Percentiles rank a stretch among this genome's conserved stretches.
Evolutionary conservation across 768 basidiomycete species (phyloP).

Genomic region (Phallus indusiatus): DNA sequence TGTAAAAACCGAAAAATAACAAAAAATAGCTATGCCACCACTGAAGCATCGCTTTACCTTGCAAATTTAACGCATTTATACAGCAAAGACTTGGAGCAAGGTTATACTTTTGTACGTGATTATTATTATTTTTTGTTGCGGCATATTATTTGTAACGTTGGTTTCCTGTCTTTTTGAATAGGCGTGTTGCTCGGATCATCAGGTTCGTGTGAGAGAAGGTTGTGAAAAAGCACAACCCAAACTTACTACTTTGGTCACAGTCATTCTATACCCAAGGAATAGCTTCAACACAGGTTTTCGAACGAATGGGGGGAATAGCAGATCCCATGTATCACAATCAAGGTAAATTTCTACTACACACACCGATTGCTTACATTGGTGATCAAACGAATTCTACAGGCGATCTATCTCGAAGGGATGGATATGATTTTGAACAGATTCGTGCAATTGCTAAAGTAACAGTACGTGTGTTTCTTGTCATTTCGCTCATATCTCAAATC

Average conservation of each 20-base stretch:
- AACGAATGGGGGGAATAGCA: slow-evolving; percentile 74
- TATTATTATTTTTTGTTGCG: background rate
- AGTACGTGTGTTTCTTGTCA: slow-evolving; percentile 31
- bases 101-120: slow-evolving; percentile 46
- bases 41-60: slow-evolving; percentile 66
- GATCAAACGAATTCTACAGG: slow-evolving; percentile 27
- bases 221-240: background rate
- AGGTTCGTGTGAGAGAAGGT: slow-evolving; percentile 31
- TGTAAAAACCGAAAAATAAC: background rate
- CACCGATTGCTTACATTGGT: background rate
- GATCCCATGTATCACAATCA: slow-evolving; percentile 89
- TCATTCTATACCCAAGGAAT: slow-evolving; percentile 78
- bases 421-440: slow-evolving; percentile 79
- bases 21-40: slow-evolving; percentile 57
- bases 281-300: slow-evolving; percentile 81
- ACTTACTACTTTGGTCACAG: slow-evolving; percentile 24
- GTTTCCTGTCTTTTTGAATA: slow-evolving; percentile 20
- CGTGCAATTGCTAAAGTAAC: slow-evolving; percentile 82
- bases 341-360: slow-evolving; percentile 30
- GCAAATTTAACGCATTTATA: slow-evolving; percentile 70
- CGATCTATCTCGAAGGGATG: slow-evolving; percentile 68
- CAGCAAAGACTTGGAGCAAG: slow-evolving; percentile 67
- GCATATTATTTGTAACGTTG: background rate
- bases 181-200: slow-evolving; percentile 90
- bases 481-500: background rate